Evolutionary conservation across 176 grass and related monocot species (phyloP), one percentile per base, ranked within the genome.

Genomic region (Tillandsia fasciculata): DNA sequence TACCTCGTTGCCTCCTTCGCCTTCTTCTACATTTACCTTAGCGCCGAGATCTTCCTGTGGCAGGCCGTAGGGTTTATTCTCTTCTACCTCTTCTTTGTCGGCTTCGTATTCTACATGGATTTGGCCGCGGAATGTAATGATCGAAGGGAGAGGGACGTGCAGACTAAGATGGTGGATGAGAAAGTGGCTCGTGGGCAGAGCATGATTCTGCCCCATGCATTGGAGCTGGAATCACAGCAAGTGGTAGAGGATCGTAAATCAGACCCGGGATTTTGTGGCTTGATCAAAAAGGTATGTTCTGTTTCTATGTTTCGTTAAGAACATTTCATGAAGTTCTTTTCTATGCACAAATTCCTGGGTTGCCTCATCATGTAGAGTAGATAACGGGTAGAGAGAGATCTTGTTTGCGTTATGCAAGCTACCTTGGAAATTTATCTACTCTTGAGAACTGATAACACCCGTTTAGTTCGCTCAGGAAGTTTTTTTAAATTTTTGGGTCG

Each of bases 21-120:
- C 18, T 77, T 97, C 1, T 92, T 92, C 81, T 92, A 82, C 70
- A 9, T 92, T 65, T 97, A 90, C 83, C 81, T 97, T 56, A 90
- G 77, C 70, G 89, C 82, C 12, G 89, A 97, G 89, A 92, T 97
- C 48, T 97, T 85, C 86, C 68, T 97, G 26, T 97, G 93, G 93
- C 89, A 92, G 54, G 89, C 89, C 13, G 74, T 92, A 1, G 89
- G 82, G 12, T 86, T 96, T 64, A 68, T 92, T 11, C 74, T 92
- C 64, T 85, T 92, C 78, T 92, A 92, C 57, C n/a, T 80, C 10
- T 96, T 96, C 78, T 96, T 96, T 68, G 83, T 91, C 12, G 88
- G 92, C 1, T 63, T 96, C 28, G 88, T 91, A 10, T 91, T 96
- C 65, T 96, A 88, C 58, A 91, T 87, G 93, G 89, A 92, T 83